Evolutionary conservation across 1,284 basidiomycete genomes (phyloP).

Genomic region (Farysia itapuensis): DNA sequence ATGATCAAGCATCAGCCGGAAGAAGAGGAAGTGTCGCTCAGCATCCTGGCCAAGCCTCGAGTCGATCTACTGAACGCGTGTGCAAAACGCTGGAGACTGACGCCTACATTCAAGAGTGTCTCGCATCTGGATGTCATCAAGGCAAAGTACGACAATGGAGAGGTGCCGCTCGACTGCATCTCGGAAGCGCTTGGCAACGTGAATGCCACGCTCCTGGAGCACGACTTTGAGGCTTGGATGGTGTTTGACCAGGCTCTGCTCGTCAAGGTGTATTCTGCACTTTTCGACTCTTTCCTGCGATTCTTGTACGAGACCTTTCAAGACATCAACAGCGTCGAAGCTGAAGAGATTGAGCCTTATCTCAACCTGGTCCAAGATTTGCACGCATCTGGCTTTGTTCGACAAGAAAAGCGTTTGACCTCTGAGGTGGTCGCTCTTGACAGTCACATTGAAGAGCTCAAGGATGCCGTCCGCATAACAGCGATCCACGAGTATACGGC

Average conservation of each 20-base stretch:
- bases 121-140: slow-evolving; percentile 86
- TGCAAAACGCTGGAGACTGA: slow-evolving; percentile 84
- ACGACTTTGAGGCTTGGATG: slow-evolving; percentile 69
- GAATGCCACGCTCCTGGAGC: slow-evolving; percentile 71
- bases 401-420: slow-evolving; percentile 30
- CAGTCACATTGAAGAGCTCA: slow-evolving; percentile 57
- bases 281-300: slow-evolving; percentile 86
- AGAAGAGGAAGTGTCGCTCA: slow-evolving; percentile 91
- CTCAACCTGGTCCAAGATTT: slow-evolving; percentile 55
- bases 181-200: slow-evolving; percentile 77
- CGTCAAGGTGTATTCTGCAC: slow-evolving; percentile 28
- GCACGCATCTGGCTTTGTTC: slow-evolving; percentile 49
- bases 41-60: slow-evolving; percentile 82
- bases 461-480: slow-evolving; percentile 67
- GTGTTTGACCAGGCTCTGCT: slow-evolving; percentile 71
- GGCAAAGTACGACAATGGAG: slow-evolving; percentile 81
- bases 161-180: slow-evolving; percentile 91
- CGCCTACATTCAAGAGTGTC: slow-evolving; percentile 73
- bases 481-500: slow-evolving; percentile 67
- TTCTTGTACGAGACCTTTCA: slow-evolving; percentile 83
- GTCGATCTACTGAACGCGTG: slow-evolving; percentile 83
- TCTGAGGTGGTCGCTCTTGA: slow-evolving; percentile 42
- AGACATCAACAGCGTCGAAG: slow-evolving; percentile 56
- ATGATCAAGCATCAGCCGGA: slow-evolving; percentile 87
- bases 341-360: slow-evolving; percentile 45